A percentile compares a stretch with the other conserved stretches of the same genome.
Evolutionary conservation across 2,329 filamentous ascomycete species (phyloP).

Genomic region (Botrytis deweyae): DNA sequence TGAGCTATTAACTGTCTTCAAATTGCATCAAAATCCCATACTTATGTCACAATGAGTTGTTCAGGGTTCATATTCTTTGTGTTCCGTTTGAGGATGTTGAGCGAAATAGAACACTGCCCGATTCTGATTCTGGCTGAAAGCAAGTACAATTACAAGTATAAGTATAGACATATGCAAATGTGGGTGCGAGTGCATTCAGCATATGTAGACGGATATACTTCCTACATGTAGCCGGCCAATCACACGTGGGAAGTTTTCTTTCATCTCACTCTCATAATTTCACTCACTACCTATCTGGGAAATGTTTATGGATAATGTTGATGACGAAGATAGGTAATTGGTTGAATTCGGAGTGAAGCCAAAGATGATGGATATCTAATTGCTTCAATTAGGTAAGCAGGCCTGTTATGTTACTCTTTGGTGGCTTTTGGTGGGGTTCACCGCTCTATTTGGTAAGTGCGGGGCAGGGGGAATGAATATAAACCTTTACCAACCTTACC

Average conservation of each 20-base stretch:
- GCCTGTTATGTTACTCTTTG: not conserved
- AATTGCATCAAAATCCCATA: not conserved
- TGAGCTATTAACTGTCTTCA: not conserved
- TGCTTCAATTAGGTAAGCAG: not conserved
- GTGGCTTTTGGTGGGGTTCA: slow-evolving; percentile 1
- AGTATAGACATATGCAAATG: not conserved
- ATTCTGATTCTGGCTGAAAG: not conserved
- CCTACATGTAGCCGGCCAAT: not conserved
- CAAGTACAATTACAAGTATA: not conserved
- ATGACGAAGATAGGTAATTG: not conserved
- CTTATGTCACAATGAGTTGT: not conserved
- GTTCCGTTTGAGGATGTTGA: not conserved
- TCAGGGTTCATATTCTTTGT: not conserved
- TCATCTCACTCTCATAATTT: not conserved
- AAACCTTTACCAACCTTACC: not conserved
- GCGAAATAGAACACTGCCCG: not conserved
- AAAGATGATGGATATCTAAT: not conserved
- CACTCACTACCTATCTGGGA: not conserved
- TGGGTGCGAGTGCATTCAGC: not conserved
- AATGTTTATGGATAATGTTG: not conserved
- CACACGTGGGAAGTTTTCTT: not conserved
- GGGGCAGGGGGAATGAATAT: slow-evolving; percentile 23
- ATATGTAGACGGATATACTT: not conserved
- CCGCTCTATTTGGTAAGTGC: not conserved
- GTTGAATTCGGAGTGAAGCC: not conserved